phyloP scores from a whole-genome alignment of 768 basidiomycete species.

The Cystoderma amianthinum region DNA sequence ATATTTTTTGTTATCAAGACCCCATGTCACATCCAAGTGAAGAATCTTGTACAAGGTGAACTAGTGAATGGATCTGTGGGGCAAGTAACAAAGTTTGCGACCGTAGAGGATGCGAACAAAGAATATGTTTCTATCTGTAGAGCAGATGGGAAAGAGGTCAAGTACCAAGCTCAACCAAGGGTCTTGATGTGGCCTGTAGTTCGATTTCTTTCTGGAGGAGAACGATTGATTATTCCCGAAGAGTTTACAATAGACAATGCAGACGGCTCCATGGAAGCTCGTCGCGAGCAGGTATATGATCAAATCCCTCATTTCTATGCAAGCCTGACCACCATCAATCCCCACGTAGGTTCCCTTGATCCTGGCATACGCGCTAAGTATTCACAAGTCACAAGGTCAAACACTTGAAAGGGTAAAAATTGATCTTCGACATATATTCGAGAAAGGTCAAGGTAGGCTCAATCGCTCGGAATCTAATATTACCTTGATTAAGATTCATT shows the following conservation, averaged over 20 bases:
- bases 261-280: slow-evolving; percentile 50
- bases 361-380: slow-evolving; percentile 83
- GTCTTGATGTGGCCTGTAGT: slow-evolving; percentile 49
- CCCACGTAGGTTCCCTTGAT: slow-evolving; percentile 78
- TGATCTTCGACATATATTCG: slow-evolving; percentile 70
- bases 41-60: slow-evolving; percentile 65
- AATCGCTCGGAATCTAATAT: too few relatives aligned
- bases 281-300: slow-evolving; percentile 44
- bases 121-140: slow-evolving; percentile 29
- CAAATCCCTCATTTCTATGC: slow-evolving; percentile 2
- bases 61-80: slow-evolving; percentile 72
- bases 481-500: too few relatives aligned
- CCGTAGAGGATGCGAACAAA: slow-evolving; percentile 31
- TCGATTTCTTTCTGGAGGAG: slow-evolving; percentile 42
- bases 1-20: neutral
- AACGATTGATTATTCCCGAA: slow-evolving; percentile 41
- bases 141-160: slow-evolving; percentile 14
- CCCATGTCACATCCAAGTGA: slow-evolving; percentile 1
- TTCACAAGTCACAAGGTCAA: slow-evolving; percentile 90
- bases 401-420: slow-evolving; percentile 82
- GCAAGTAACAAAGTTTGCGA: slow-evolving; percentile 38
- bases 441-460: slow-evolving; percentile 63
- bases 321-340: neutral
- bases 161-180: neutral
- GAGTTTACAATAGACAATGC: slow-evolving; percentile 63